phyloP scores from a whole-genome alignment of 2,329 filamentous ascomycete genomes.

The Pseudopyricularia cyperi region DNA sequence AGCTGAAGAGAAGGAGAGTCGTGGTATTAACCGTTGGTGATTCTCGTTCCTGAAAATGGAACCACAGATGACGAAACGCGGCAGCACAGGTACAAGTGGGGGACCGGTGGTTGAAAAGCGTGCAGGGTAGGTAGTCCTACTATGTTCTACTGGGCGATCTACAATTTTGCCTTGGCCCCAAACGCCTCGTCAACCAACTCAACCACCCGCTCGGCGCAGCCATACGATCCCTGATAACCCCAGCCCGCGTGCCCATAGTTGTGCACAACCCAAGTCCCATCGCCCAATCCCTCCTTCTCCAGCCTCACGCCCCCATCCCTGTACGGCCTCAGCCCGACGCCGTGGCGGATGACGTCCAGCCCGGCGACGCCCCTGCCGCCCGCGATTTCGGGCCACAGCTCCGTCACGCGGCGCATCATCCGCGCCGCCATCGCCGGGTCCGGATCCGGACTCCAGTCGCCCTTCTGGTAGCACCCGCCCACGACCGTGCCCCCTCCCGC shows the following conservation, averaged over 20 bases:
- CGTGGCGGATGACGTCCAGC: slow-evolving; percentile 66
- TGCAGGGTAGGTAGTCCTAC: not conserved
- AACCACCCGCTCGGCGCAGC: slow-evolving; percentile 54
- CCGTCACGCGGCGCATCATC: slow-evolving; percentile 70
- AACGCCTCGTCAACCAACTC: slow-evolving; percentile 52
- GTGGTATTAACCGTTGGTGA: not conserved
- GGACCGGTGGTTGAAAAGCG: not conserved
- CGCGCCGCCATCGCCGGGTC: slow-evolving; percentile 69
- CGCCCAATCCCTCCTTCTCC: slow-evolving; percentile 43
- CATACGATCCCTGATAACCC: slow-evolving; percentile 61
- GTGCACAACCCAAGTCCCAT: slow-evolving; percentile 36
- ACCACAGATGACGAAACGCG: not conserved
- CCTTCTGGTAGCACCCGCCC: slow-evolving; percentile 72
- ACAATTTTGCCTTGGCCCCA: slow-evolving; percentile 2
- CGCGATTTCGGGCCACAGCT: slow-evolving; percentile 48
- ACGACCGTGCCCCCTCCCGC: slow-evolving; percentile 70
- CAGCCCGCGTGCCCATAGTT: slow-evolving; percentile 71
- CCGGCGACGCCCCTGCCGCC: slow-evolving; percentile 55
- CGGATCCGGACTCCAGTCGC: slow-evolving; percentile 65
- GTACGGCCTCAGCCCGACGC: slow-evolving; percentile 68
- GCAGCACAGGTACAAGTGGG: not conserved
- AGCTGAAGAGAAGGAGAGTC: not conserved
- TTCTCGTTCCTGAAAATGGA: not conserved
- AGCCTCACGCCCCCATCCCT: slow-evolving; percentile 61
- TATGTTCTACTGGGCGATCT: not conserved